Base-by-base conservation (phyloP, 2,329 filamentous ascomycete genomes). In the Botryotinia calthae region DNA sequence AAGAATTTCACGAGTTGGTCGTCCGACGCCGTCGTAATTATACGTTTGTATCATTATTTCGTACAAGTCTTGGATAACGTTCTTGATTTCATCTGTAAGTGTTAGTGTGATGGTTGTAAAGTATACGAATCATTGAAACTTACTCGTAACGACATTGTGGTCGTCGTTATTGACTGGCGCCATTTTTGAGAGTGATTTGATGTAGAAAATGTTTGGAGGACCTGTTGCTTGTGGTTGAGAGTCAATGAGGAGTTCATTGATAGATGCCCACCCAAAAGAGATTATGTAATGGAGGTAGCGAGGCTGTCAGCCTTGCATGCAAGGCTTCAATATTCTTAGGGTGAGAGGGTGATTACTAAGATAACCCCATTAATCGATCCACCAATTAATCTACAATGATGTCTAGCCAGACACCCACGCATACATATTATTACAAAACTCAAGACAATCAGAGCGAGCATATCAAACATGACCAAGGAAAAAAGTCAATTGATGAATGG, bases 21-120 rank as follows among this genome's bases (percentile, higher is more conserved):
- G 86, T 20, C 87, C 83, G 63, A 84, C 83, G 58, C 83, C 82
- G 83, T 90, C 88, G 83, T 90, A 91, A 73, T 86, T 85, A 46
- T 87, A 85, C 42, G 87, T 84, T 79, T 91, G 88, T 63, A 91
- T 87, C 84, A 90, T 88, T 73, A 90, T 82, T 77, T 89, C 85
- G 84, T 88, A 90, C 58, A 90, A 85, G 76, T 89, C 87, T 78
- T 90, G 87, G 80, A 91, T 88, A 74, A 89, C 84, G 77, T 88
- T 85, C 79, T 89, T 88, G 82, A 90, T 83, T 81, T 88, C 51
- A 16, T n/a, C 70, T 72, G 28, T 14, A 16, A 25, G n/a, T n/a
- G 46, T 71, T 58, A 71, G 37, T 54, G 31, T 28, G 14, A 7
- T 28, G 18, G 8, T 14, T 12, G 37, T 61, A n/a, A 25, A 6